Conservation (phyloP, 352 stramenopile genomes). For the Phytopythium aichiense region DNA sequence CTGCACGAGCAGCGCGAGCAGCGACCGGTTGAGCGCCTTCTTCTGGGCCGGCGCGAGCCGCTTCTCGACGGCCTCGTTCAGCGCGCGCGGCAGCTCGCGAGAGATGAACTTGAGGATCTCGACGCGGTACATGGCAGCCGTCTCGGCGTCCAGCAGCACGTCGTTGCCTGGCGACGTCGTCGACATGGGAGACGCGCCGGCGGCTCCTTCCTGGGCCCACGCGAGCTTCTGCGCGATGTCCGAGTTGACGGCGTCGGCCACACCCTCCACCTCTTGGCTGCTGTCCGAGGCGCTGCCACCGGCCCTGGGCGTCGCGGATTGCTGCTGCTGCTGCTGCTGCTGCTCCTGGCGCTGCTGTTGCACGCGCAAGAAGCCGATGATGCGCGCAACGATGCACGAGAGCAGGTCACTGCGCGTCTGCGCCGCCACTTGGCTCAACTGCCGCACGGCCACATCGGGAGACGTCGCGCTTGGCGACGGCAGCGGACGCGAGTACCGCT, state of each 20-base stretch:
- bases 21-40: constrained; percentile 60
- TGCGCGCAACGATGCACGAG: constrained; percentile 58
- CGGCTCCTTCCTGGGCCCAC: constrained; percentile 57
- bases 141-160: constrained; percentile 48
- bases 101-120: constrained; percentile 86
- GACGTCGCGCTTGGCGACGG: constrained; percentile 9
- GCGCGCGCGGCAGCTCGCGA: constrained; percentile 65
- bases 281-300: neutral
- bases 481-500: constrained; percentile 15
- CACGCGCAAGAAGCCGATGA: constrained; percentile 59
- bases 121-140: constrained; percentile 76
- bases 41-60: constrained; percentile 48
- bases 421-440: constrained; percentile 53
- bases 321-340: neutral
- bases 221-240: constrained; percentile 66
- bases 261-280: constrained; percentile 28
- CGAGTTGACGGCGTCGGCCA: constrained; percentile 44
- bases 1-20: constrained; percentile 71
- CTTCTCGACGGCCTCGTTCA: constrained; percentile 69
- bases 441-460: constrained; percentile 48
- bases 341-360: constrained; percentile 22
- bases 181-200: constrained; percentile 10
- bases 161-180: constrained; percentile 14
- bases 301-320: neutral
- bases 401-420: constrained; percentile 62